A percentile compares a stretch with the other conserved stretches of the same genome.
Conservation (phyloP, 2,329 filamentous ascomycete species). For the Sclerotinia sclerotiorum region DNA sequence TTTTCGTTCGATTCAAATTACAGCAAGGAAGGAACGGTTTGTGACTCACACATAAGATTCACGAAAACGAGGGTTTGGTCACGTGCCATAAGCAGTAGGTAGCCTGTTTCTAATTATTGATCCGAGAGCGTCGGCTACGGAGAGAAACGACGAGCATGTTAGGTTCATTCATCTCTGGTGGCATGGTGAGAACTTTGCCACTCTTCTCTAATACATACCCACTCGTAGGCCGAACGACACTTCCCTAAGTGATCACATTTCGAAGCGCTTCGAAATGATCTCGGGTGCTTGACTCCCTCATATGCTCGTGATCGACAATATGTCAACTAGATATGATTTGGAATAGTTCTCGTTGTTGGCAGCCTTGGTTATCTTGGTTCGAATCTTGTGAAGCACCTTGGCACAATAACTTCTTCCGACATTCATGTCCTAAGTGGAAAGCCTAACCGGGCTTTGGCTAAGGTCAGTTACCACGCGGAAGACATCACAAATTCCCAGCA, state of each 20-base stretch:
- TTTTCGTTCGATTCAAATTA: background rate
- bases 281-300: background rate
- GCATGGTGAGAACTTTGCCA: no score
- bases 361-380: background rate
- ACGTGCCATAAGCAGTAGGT: background rate
- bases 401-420: background rate
- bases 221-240: background rate
- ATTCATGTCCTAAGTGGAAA: background rate
- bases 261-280: no score
- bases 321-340: background rate
- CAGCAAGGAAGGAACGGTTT: no score
- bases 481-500: background rate
- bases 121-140: no score
- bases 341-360: background rate
- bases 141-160: no score
- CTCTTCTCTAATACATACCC: background rate
- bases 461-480: background rate
- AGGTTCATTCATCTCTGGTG: background rate
- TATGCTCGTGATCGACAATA: background rate
- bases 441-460: background rate
- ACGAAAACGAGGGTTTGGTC: background rate
- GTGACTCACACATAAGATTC: slow-evolving; percentile 8
- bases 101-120: no score
- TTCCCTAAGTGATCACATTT: no score
- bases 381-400: background rate